Evolutionary conservation across 306 rosid genomes (phyloP).

Genomic region (Acacia confusa): DNA sequence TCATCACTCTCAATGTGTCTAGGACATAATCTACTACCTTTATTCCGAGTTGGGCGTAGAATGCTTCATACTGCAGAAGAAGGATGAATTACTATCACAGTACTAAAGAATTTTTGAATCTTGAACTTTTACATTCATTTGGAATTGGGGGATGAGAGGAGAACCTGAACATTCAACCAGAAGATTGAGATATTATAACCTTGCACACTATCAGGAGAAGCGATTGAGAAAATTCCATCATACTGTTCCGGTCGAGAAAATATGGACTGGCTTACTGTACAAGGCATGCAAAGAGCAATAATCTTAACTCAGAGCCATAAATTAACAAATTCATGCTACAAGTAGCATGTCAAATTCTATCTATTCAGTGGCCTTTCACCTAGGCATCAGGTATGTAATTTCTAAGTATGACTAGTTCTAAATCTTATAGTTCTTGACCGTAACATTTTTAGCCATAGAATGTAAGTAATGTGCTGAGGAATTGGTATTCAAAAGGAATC

Average conservation of each 20-base stretch:
- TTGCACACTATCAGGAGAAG: slow-evolving; percentile 47
- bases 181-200: slow-evolving; percentile 23
- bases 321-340: neutral
- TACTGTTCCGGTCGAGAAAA: slow-evolving; percentile 56
- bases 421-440: neutral
- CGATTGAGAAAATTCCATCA: slow-evolving; percentile 42
- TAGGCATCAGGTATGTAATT: neutral
- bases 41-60: slow-evolving; percentile 52
- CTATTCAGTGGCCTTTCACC: neutral
- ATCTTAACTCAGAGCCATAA: slow-evolving; percentile 11
- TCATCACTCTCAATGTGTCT: slow-evolving; percentile 9
- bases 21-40: slow-evolving; percentile 33
- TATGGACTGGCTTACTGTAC: slow-evolving; percentile 61
- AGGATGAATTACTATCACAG: neutral
- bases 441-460: neutral
- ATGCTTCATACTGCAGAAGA: slow-evolving; percentile 58
- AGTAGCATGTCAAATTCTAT: neutral
- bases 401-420: neutral
- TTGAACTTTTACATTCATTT: neutral
- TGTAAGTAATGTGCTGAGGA: neutral
- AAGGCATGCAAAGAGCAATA: slow-evolving; percentile 13
- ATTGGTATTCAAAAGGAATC: neutral
- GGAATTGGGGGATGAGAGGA: neutral
- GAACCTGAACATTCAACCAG: slow-evolving; percentile 85
- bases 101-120: slow-evolving; percentile 21